phyloP scores from a whole-genome alignment of 2,329 filamentous ascomycete species.

The Scytalidium lignicola region DNA sequence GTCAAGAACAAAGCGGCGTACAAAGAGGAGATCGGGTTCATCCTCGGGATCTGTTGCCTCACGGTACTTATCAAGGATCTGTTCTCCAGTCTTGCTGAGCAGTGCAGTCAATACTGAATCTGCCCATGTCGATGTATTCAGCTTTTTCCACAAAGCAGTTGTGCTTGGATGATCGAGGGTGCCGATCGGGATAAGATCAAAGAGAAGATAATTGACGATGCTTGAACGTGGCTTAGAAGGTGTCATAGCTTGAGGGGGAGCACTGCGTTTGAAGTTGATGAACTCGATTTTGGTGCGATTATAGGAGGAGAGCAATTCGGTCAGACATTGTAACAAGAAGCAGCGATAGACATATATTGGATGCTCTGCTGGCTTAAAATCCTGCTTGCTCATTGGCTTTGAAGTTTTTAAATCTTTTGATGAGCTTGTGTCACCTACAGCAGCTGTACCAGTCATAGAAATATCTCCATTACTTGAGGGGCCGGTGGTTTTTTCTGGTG shows the following conservation, averaged over 20 bases:
- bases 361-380: constrained; percentile 89
- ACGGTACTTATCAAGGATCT: constrained; percentile 50
- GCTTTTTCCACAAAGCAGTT: constrained; percentile 74
- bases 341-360: constrained; percentile 96
- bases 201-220: constrained; percentile 89
- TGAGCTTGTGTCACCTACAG: constrained; percentile 3
- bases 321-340: constrained; percentile 87
- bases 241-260: constrained; percentile 71
- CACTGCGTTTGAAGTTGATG: constrained; percentile 96
- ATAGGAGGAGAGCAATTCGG: constrained; percentile 86
- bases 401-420: constrained; percentile 15
- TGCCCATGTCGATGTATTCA: constrained; percentile 78
- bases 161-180: constrained; percentile 69
- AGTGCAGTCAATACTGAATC: constrained; percentile 82
- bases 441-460: constrained; percentile 15
- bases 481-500: constrained; percentile 11
- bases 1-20: constrained; percentile 91
- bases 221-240: constrained; percentile 92
- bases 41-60: constrained; percentile 65
- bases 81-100: constrained; percentile 82
- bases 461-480: constrained; percentile 19
- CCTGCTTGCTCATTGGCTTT: constrained; percentile 63
- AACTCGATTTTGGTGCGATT: constrained; percentile 96
- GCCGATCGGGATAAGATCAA: constrained; percentile 63
- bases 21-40: constrained; percentile 80